Base-by-base conservation (phyloP, 2,329 filamentous ascomycete genomes). In the Curvularia eragrostidis region DNA sequence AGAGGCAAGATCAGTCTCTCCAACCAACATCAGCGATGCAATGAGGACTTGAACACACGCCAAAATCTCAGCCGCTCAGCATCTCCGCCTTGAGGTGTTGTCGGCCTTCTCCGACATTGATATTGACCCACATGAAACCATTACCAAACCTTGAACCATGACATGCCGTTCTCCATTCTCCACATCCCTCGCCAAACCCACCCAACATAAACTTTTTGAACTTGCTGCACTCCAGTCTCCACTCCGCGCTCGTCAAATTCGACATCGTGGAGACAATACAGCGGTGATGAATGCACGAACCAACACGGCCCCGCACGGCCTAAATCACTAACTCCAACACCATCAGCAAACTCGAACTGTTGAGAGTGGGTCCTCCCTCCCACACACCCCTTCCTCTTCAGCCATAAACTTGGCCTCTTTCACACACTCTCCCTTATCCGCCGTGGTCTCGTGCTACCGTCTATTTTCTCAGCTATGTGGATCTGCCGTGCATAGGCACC, bases 301-400 rank as follows among this genome's bases (percentile, higher is more conserved):
- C 50, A 38, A 50, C 30, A 34, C 43, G 24, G 49, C 49, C 19
- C 44, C 32, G 24, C 53, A 41, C 43, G 41, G 23, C 24, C 34
- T 30, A 36, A 48, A 36, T 38, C 32, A 38, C 47, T 48, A 47
- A 49, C 36, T 15, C 19, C 41, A 46, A 48, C 18, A 41, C 38
- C 23, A 46, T 51, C 36, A 54, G 55, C 50, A 58, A 42, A 61
- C 38, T 52, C 54, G 52, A 64, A 61, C 48, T 66, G 63, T 66
- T 66, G 63, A 64, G 62, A 63, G 63, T 63, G 63, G 63, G 59
- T 53, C 61, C 46, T 12, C 21, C 19, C 44, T 42, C 23, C 26
- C 47, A 42, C 46, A 21, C 30, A 42, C 46, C 26, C 30, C 30
- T 30, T 47, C 41, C 26, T 34, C 24, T 34, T 42, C 53, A 52